Evolutionary conservation across 2,329 filamentous ascomycete species (phyloP).

Genomic region (Arthrobotrys sphaeroides): DNA sequence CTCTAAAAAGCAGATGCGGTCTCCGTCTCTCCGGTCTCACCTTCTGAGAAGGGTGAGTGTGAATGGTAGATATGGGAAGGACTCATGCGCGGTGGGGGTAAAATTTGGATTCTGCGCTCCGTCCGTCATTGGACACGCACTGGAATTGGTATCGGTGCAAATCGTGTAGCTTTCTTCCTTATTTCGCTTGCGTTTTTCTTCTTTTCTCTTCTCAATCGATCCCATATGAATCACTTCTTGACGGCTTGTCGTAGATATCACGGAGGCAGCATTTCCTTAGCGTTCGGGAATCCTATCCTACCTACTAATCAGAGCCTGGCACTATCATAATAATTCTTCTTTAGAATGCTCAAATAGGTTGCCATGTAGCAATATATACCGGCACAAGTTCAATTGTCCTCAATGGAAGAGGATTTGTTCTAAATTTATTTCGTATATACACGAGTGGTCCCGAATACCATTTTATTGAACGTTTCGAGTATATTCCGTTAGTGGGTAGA

Average conservation of each 20-base stretch:
- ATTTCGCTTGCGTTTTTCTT: conserved; percentile 17
- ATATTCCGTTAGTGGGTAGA: no score
- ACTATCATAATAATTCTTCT: background rate
- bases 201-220: conserved; percentile 24
- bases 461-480: no score
- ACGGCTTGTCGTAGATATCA: conserved; percentile 17
- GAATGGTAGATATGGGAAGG: background rate
- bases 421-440: no score
- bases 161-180: conserved; percentile 41
- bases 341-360: background rate
- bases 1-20: conserved; percentile 8
- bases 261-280: background rate
- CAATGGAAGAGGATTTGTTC: no score
- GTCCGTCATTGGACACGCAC: background rate
- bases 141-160: conserved; percentile 27
- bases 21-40: background rate
- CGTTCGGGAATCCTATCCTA: background rate
- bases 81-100: conserved; percentile 1
- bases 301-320: conserved; percentile 1
- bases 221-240: conserved; percentile 1
- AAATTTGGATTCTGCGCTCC: conserved; percentile 8
- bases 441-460: no score
- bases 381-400: background rate
- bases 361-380: no score
- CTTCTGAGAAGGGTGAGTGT: background rate